phyloP scores from a whole-genome alignment of 169 alveolate species.

The Prorocentrum cordatum region DNA sequence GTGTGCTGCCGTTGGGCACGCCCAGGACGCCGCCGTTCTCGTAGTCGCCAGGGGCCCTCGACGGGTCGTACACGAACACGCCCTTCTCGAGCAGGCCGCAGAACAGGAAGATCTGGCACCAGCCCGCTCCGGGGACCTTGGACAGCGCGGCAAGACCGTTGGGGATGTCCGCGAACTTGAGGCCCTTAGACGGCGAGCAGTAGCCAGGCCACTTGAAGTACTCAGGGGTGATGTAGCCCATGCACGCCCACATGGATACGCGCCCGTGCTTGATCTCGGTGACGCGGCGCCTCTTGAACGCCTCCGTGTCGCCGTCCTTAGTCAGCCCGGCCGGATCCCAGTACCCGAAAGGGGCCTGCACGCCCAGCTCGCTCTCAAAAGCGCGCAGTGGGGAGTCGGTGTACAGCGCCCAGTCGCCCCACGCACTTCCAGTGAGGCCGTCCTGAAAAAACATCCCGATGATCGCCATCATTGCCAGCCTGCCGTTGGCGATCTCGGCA shows the following conservation, averaged over 20 bases:
- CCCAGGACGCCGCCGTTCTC: too few species aligned
- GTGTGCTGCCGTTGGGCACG: slow-evolving; percentile 47
- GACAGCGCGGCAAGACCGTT: background rate
- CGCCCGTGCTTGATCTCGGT: background rate
- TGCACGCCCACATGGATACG: background rate
- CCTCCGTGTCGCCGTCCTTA: background rate
- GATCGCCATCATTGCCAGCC: background rate
- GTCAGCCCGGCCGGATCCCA: background rate
- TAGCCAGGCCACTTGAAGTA: background rate
- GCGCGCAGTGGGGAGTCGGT: background rate
- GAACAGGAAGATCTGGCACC: too few species aligned
- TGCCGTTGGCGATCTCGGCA: background rate
- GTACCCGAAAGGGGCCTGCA: background rate
- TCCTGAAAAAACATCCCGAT: background rate
- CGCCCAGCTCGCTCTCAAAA: background rate
- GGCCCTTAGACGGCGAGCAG: background rate
- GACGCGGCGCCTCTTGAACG: background rate
- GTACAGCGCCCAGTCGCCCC: background rate
- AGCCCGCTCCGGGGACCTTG: too few species aligned
- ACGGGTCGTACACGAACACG: too few species aligned
- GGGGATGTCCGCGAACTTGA: background rate
- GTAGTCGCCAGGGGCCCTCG: too few species aligned
- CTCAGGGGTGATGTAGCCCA: background rate
- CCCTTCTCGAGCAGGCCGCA: too few species aligned
- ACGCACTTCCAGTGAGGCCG: background rate